phyloP scores from a whole-genome alignment of 305 asterid genomes.

The Lippia alba region DNA sequence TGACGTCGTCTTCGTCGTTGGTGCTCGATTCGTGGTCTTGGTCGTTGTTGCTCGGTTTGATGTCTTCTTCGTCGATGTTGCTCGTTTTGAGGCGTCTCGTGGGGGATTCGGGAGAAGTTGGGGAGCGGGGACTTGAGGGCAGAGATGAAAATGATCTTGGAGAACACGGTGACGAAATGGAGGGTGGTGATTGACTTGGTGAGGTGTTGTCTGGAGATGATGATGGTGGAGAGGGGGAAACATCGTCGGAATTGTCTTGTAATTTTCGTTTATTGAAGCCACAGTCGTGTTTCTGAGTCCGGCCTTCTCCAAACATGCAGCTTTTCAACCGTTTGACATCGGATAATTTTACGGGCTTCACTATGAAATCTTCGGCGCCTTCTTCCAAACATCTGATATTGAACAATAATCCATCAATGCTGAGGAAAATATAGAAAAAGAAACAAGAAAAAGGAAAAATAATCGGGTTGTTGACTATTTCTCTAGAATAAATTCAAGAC shows the following conservation, averaged over 20 bases:
- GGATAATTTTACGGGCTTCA: conserved; percentile 79
- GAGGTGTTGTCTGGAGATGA: conserved; percentile 42
- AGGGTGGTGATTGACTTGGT: conserved; percentile 50
- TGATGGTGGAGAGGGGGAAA: conserved; percentile 35
- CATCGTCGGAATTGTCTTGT: conserved; percentile 43
- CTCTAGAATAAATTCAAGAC: background rate
- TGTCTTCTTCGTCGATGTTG: conserved; percentile 8
- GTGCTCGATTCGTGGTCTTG: no score
- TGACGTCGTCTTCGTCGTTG: no score
- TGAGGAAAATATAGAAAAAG: background rate
- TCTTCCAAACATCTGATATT: conserved; percentile 83
- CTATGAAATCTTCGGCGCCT: conserved; percentile 94
- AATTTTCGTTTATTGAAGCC: conserved; percentile 65
- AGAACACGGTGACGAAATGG: conserved; percentile 57
- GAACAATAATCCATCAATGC: background rate
- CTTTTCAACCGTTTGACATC: conserved; percentile 80
- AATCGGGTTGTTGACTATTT: background rate
- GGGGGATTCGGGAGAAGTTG: conserved; percentile 51
- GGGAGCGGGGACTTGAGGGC: conserved; percentile 49
- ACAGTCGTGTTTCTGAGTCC: conserved; percentile 35
- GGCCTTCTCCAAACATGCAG: conserved; percentile 75
- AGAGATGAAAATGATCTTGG: conserved; percentile 48
- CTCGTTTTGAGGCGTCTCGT: conserved; percentile 47
- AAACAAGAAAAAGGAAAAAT: background rate
- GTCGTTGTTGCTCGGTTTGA: no score